Evolutionary conservation across 2,329 filamentous ascomycete genomes (phyloP).

Genomic region (Microcyclosporella mali): DNA sequence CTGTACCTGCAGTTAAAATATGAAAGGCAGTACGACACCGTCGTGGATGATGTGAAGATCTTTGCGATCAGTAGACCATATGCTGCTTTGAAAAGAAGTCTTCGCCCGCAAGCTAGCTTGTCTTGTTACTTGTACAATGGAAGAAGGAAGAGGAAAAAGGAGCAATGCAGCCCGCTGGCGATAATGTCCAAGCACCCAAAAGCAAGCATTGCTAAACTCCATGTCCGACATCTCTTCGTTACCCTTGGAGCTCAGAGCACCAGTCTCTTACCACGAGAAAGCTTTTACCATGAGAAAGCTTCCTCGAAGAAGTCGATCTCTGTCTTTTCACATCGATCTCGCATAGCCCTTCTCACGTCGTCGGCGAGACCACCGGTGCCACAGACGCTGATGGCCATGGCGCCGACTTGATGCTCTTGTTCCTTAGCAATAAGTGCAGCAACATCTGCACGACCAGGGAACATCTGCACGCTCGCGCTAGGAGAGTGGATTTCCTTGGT

Average conservation of each 20-base stretch:
- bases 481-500: conserved; percentile 74
- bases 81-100: no score
- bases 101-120: no score
- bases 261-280: neutral
- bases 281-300: conserved; percentile 59
- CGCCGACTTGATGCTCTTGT: conserved; percentile 73
- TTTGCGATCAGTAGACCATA: no score
- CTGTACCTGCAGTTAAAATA: no score
- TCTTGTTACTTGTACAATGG: neutral
- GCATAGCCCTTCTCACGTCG: conserved; percentile 63
- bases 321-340: conserved; percentile 57
- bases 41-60: no score
- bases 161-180: neutral
- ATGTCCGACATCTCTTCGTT: conserved; percentile 1
- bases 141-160: neutral
- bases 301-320: conserved; percentile 75
- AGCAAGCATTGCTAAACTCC: neutral
- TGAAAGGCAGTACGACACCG: no score
- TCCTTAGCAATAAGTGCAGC: conserved; percentile 73
- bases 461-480: conserved; percentile 80
- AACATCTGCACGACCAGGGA: conserved; percentile 80
- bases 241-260: neutral
- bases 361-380: conserved; percentile 69
- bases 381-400: conserved; percentile 80
- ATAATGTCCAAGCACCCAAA: neutral